phyloP scores from a whole-genome alignment of 148 eudicot species.

The Silene conica region DNA sequence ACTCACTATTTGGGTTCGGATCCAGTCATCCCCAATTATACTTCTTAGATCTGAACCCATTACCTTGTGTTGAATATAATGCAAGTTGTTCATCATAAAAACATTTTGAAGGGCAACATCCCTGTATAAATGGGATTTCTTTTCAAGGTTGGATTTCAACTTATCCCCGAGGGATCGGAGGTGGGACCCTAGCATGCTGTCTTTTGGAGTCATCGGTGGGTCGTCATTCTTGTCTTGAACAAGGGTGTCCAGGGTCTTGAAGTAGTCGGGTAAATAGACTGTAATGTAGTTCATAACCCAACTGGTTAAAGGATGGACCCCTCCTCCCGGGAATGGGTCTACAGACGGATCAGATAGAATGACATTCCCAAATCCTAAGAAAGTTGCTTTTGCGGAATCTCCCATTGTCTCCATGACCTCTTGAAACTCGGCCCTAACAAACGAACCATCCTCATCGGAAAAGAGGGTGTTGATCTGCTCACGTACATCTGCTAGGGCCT shows the following conservation, averaged over 20 bases:
- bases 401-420: conserved; percentile 45
- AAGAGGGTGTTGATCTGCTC: conserved; percentile 44
- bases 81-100: conserved; percentile 73
- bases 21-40: conserved; percentile 63
- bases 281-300: conserved; percentile 75
- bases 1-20: conserved; percentile 32
- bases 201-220: background rate
- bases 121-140: conserved; percentile 49
- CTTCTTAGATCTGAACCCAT: conserved; percentile 33
- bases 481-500: conserved; percentile 39
- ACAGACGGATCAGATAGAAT: conserved; percentile 45
- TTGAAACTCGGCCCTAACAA: conserved; percentile 45
- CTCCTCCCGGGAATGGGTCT: conserved; percentile 50
- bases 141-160: conserved; percentile 53
- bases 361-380: conserved; percentile 42
- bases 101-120: conserved; percentile 53
- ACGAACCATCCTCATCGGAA: conserved; percentile 34
- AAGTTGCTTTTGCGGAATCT: conserved; percentile 43
- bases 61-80: conserved; percentile 63
- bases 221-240: conserved; percentile 30
- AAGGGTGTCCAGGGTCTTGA: conserved; percentile 47
- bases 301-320: conserved; percentile 58
- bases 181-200: conserved; percentile 30
- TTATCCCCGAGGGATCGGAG: conserved; percentile 39
- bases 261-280: conserved; percentile 36